Evolutionary conservation across 2,329 filamentous ascomycete genomes (phyloP).

Genomic region (Periconia digitata): DNA sequence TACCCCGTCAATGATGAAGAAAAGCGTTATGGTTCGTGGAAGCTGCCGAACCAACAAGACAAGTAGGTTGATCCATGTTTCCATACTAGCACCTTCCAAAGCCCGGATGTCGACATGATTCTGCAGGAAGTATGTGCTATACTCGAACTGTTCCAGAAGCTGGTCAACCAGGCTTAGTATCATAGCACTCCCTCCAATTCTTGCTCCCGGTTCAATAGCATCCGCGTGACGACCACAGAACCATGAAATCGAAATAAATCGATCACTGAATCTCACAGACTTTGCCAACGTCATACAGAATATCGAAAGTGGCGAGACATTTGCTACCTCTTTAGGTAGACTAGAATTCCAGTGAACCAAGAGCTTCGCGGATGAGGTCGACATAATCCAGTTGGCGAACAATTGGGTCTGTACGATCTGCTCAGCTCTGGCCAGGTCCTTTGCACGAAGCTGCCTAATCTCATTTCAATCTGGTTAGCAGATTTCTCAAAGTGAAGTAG

Average conservation of each 20-base stretch:
- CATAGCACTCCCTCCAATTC: neutral
- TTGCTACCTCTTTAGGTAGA: neutral
- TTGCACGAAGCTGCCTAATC: neutral
- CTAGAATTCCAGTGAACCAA: slow-evolving; percentile 3
- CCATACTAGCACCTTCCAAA: neutral
- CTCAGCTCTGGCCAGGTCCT: slow-evolving; percentile 5
- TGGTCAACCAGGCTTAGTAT: slow-evolving; percentile 7
- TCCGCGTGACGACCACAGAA: slow-evolving; percentile 8
- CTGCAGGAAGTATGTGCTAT: neutral
- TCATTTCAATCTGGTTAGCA: neutral
- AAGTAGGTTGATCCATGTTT: neutral
- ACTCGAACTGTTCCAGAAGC: slow-evolving; percentile 4
- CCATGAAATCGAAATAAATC: slow-evolving; percentile 2
- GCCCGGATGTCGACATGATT: neutral
- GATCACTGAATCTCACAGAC: neutral
- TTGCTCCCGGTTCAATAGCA: neutral
- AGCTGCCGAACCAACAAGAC: slow-evolving; percentile 1
- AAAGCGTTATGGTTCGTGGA: neutral
- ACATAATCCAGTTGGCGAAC: slow-evolving; percentile 5
- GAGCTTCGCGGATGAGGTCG: slow-evolving; percentile 3
- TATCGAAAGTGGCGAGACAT: slow-evolving; percentile 5
- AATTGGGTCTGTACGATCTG: slow-evolving; percentile 2
- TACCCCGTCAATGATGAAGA: slow-evolving; percentile 8
- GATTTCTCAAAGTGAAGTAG: slow-evolving; percentile 1
- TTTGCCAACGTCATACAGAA: slow-evolving; percentile 5